phyloP scores from a whole-genome alignment of 2,329 filamentous ascomycete genomes.

The Penicillium crustosum region DNA sequence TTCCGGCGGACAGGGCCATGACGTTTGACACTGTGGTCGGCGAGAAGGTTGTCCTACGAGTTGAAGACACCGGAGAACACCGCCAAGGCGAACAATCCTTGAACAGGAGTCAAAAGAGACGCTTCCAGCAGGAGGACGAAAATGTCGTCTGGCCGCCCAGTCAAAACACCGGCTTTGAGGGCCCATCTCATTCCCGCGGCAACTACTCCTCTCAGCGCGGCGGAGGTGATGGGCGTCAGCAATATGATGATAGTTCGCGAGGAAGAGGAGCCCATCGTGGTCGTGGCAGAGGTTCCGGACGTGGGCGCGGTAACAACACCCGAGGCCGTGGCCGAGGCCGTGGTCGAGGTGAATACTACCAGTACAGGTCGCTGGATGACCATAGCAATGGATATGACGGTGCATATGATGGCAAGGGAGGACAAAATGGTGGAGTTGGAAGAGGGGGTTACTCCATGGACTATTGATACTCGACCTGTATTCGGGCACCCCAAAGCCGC shows the following conservation, averaged over 20 bases:
- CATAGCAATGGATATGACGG: conserved; percentile 35
- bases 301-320: conserved; percentile 36
- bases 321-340: conserved; percentile 49
- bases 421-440: conserved; percentile 17
- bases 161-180: conserved; percentile 29
- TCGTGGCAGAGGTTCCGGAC: conserved; percentile 42
- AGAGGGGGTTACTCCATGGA: conserved; percentile 40
- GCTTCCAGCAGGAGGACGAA: conserved; percentile 59
- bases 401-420: conserved; percentile 31
- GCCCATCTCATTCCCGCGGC: conserved; percentile 20
- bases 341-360: conserved; percentile 52
- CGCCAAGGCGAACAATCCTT: conserved; percentile 54
- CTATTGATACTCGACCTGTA: conserved; percentile 30
- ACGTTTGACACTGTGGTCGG: conserved; percentile 80
- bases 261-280: conserved; percentile 32
- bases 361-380: conserved; percentile 69
- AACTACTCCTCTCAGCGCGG: conserved; percentile 31
- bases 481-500: not conserved
- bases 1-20: conserved; percentile 68
- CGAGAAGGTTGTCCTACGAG: conserved; percentile 79
- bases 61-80: conserved; percentile 66
- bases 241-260: conserved; percentile 47
- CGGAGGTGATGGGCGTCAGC: conserved; percentile 33
- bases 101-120: conserved; percentile 60
- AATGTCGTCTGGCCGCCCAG: conserved; percentile 38